Evolutionary conservation across 106 monocot genomes (phyloP).

Genomic region (Ottelia alismoides): DNA sequence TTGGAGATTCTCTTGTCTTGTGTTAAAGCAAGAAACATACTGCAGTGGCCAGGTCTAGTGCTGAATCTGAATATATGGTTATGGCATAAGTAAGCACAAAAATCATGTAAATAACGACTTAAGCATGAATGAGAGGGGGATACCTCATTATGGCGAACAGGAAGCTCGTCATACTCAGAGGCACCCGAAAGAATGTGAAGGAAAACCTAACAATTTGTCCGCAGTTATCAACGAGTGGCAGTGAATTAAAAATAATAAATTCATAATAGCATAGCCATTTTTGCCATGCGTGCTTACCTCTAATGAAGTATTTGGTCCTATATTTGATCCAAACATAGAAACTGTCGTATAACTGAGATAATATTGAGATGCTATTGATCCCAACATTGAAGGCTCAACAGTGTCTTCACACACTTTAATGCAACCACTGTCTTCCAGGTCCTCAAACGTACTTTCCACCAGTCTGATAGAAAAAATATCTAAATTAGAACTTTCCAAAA

Average conservation of each 20-base stretch:
- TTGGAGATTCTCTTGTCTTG: too few relatives aligned
- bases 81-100: too few relatives aligned
- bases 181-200: slow-evolving; percentile 89
- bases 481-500: too few relatives aligned
- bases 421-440: slow-evolving; percentile 95
- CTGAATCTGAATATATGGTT: too few relatives aligned
- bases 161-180: slow-evolving; percentile 95
- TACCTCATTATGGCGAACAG: slow-evolving; percentile 98
- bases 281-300: slow-evolving; percentile 49
- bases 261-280: too few relatives aligned
- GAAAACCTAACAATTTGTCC: slow-evolving; percentile 40
- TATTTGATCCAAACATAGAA: slow-evolving; percentile 93
- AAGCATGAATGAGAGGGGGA: too few relatives aligned
- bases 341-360: slow-evolving; percentile 87
- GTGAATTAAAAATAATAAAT: too few relatives aligned
- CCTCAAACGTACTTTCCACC: slow-evolving; percentile 80
- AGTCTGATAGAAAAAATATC: slow-evolving; percentile 42
- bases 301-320: slow-evolving; percentile 62
- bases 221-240: not conserved
- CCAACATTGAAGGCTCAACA: slow-evolving; percentile 72
- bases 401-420: slow-evolving; percentile 47
- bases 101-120: too few relatives aligned
- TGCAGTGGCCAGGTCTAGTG: too few relatives aligned
- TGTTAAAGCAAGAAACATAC: too few relatives aligned
- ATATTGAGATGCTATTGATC: slow-evolving; percentile 91